A percentile compares a stretch with the other conserved stretches of the same genome.
Evolutionary conservation across 768 basidiomycete genomes (phyloP).

Genomic region (Pisolithus orientalis): DNA sequence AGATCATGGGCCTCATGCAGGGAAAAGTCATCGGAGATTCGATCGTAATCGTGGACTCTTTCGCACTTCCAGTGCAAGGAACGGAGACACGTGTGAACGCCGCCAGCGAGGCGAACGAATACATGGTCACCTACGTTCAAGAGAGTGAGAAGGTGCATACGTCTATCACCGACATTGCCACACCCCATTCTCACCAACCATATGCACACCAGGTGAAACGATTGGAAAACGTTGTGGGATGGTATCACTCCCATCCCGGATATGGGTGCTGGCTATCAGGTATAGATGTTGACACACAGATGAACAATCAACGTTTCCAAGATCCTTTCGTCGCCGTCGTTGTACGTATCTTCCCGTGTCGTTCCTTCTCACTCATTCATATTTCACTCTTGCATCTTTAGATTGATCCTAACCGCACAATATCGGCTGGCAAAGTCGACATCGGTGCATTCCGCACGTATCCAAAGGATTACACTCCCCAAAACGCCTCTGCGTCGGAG

Average conservation of each 20-base stretch:
- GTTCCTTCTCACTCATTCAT: not conserved
- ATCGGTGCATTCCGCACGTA: slow-evolving; percentile 99
- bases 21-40: slow-evolving; percentile 82
- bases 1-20: slow-evolving; percentile 99
- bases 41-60: slow-evolving; percentile 89
- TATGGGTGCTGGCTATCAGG: slow-evolving; percentile 99
- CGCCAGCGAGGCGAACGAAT: slow-evolving; percentile 91
- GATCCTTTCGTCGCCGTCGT: slow-evolving; percentile 98
- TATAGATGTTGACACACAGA: slow-evolving; percentile 96
- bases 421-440: slow-evolving; percentile 97
- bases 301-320: slow-evolving; percentile 90
- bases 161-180: not conserved
- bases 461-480: slow-evolving; percentile 90
- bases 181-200: not conserved
- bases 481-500: slow-evolving; percentile 61
- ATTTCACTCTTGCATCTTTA: slow-evolving; percentile 20
- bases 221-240: slow-evolving; percentile 86
- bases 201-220: slow-evolving; percentile 60
- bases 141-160: slow-evolving; percentile 67
- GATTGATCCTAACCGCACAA: slow-evolving; percentile 98
- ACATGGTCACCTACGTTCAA: slow-evolving; percentile 92
- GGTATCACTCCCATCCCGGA: slow-evolving; percentile 98
- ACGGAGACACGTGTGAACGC: slow-evolving; percentile 99
- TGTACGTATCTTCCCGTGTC: slow-evolving; percentile 39
- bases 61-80: slow-evolving; percentile 94